Conservation (phyloP, 2,329 filamentous ascomycete species). For the Xylariaceae sp. region DNA sequence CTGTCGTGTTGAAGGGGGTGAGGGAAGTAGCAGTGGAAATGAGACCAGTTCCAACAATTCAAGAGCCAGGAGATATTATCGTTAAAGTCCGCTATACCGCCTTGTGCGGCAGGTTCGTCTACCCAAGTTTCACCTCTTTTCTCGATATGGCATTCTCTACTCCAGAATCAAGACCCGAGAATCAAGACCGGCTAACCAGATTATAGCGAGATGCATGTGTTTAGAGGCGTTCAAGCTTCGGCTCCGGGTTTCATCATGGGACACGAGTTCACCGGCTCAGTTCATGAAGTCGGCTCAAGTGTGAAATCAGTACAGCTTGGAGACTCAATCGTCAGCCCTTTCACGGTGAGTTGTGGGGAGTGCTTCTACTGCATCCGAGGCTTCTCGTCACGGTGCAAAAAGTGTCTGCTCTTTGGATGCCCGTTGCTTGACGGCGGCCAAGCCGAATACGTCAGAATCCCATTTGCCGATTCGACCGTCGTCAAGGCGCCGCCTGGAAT, state of each 20-base stretch:
- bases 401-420: conserved; percentile 14
- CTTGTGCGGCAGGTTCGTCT: conserved; percentile 13
- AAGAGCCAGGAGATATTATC: conserved; percentile 12
- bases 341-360: conserved; percentile 16
- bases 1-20: conserved; percentile 15
- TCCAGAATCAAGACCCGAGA: not conserved
- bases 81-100: conserved; percentile 16
- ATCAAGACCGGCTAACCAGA: not conserved
- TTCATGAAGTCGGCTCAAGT: conserved; percentile 6
- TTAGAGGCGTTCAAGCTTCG: conserved; percentile 14
- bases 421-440: conserved; percentile 15
- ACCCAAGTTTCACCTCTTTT: not conserved
- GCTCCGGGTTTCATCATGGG: conserved; percentile 17
- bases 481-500: conserved; percentile 12
- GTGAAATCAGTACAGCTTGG: conserved; percentile 8
- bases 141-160: not conserved
- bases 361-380: conserved; percentile 16
- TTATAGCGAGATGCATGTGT: conserved; percentile 15
- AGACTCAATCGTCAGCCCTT: conserved; percentile 13
- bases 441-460: conserved; percentile 16
- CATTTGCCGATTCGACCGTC: conserved; percentile 13
- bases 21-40: conserved; percentile 10
- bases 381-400: conserved; percentile 15
- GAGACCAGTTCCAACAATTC: conserved; percentile 13
- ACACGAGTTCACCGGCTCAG: conserved; percentile 16